Base-by-base conservation (phyloP, 306 rosid genomes). In the Oxytropis ochrocephala region DNA sequence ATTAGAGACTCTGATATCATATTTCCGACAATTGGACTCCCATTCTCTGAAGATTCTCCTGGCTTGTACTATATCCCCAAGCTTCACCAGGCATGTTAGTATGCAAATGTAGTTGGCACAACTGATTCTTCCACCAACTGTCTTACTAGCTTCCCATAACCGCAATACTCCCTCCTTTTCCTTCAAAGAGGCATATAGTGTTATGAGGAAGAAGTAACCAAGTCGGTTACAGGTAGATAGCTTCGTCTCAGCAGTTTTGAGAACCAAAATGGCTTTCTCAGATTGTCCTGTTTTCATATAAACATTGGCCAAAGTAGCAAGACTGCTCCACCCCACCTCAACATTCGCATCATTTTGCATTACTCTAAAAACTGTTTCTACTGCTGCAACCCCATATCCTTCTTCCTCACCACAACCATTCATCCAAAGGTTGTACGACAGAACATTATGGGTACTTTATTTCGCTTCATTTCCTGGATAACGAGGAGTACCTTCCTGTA, bases 361-460 rank as follows among this genome's bases (percentile, higher is more conserved):
- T 77, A 71, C 80, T 71, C 76, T 80, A 58, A 75, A 85, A 75
- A 85, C 88, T 74, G 36, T 38, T 82, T 85, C 98, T 1, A 74
- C 86, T 1, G 79, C 83, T 52, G 58, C 76, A 58, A 88, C 77
- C 58, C 85, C 85, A 1, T 52, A 76, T 49, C 83, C 43, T 73
- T 82, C 74, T 6, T 65, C 58, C 72, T 85, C 78, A 17, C 67
- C 78, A 81, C 78, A 83, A 4, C 91, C 96, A 76, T 70, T 81
- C 94, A 93, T 85, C 91, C 94, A 93, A 44, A 90, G 87, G 55
- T 90, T 93, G 79, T 93, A 93, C 66, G 98, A 88, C 27, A 90
- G 83, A 78, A 84, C 90, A 74, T 89, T 84, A 46, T 74, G 0
- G 76, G 86, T 56, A 93, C 44, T 50, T 75, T 84, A 70, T 93